These are phyloP conservation scores for Candida alai DNA, from an alignment of 805 yeast genomes.

Conservation along the genomic window DNA sequence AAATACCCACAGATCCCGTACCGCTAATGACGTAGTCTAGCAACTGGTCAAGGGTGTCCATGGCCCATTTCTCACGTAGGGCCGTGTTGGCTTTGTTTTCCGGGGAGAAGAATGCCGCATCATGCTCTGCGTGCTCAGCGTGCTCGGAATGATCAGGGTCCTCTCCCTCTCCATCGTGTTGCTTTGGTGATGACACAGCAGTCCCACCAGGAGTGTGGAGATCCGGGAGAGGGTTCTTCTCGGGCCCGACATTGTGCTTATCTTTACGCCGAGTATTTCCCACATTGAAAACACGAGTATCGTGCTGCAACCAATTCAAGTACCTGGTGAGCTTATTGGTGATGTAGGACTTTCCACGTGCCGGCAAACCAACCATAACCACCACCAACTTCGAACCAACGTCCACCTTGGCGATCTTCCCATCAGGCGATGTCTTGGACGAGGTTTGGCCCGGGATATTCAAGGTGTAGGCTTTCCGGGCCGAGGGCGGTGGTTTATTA, in stretches of 20 bases:
- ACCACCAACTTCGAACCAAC: slow-evolving; percentile 82
- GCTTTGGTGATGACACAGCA: slow-evolving; percentile 7
- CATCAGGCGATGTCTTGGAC: slow-evolving; percentile 75
- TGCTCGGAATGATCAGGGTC: slow-evolving; percentile 3
- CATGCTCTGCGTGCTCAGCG: slow-evolving; percentile 70
- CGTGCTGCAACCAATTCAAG: slow-evolving; percentile 91
- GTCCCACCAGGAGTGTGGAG: slow-evolving; percentile 31
- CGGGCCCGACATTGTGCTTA: slow-evolving; percentile 61
- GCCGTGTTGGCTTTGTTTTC: slow-evolving; percentile 59
- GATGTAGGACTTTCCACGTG: slow-evolving; percentile 90
- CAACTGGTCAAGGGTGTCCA: slow-evolving; percentile 83
- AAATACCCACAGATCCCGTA: slow-evolving; percentile 88
- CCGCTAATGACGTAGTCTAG: slow-evolving; percentile 77
- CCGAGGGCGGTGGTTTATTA: slow-evolving; percentile 35
- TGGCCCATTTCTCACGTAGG: slow-evolving; percentile 91
- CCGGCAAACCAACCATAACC: slow-evolving; percentile 96
- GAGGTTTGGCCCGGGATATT: slow-evolving; percentile 92
- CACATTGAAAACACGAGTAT: slow-evolving; percentile 86
- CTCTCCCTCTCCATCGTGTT: slow-evolving; percentile 1
- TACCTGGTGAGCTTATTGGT: slow-evolving; percentile 89
- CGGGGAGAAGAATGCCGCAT: slow-evolving; percentile 85
- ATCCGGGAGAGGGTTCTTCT: slow-evolving; percentile 53
- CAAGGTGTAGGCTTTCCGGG: slow-evolving; percentile 71
- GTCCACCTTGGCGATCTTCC: slow-evolving; percentile 58
- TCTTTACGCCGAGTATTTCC: slow-evolving; percentile 90